Evolutionary conservation across 805 yeast species (phyloP), one percentile per base, ranked within the genome.

Genomic region (Barnettozyma californica): DNA sequence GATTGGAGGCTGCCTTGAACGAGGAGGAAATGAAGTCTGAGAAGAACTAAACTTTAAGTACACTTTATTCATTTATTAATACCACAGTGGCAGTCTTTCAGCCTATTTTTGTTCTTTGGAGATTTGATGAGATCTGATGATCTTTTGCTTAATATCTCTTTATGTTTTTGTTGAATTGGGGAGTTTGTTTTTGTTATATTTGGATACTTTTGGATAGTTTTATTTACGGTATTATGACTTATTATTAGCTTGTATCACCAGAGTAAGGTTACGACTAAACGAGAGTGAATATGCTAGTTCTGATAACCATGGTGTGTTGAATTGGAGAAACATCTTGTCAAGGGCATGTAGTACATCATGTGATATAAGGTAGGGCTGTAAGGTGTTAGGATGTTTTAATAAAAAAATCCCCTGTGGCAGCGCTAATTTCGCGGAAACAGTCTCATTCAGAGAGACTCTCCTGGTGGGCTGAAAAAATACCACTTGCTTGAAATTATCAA

Each of bases 1-100:
- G 64, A 52, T 43, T 61, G 16, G 60, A 57, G 46, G 58, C 59
- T 8, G 55, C 55, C 4, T 43, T 43, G 35, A 37, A 47, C 18
- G 50, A 44, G n/a, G 41, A 42, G n/a, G 40, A 39, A 14, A 3
- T 13, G 34, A 35, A 27, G 25, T 13, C 38, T 35, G 23, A 42
- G 37, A 39, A 8, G 9, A 19, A 34, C 26, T 19, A 33, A 20
- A 36, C 21, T 36, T 19, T 5, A 5, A 13, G 13, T 44, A 23
- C 5, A 11, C 16, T 34, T n/a, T 27, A 9, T 43, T 33, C 16
- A 2, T 4, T 21, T 27, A 11, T 27, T 27, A 19, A 43, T 43
- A 34, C 35, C 36, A 25, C 23, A 26, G 25, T 23, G 25, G 25
- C 25, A 23, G 25, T 23, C 25, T 23, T 23, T 23, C 25, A 11